Percentiles rank a stretch among this genome's conserved stretches.
Conservation (phyloP, 2,329 filamentous ascomycete genomes). For the Ceratocystis huliohia region DNA sequence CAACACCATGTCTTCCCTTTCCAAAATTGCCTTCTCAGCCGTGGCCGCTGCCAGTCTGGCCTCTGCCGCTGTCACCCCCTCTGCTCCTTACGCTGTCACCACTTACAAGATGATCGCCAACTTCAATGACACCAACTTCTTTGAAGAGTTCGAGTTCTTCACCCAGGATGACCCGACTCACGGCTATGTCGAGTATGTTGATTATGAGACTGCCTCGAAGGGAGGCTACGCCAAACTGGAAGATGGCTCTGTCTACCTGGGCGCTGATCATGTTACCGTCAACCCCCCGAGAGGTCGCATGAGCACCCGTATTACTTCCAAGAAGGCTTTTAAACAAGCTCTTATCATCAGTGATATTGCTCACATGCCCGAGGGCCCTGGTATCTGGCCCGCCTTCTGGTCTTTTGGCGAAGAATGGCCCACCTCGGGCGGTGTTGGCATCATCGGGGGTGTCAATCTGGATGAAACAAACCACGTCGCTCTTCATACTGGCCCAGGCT, state of each 20-base stretch:
- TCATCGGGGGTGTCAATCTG: no score
- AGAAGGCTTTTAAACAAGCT: no score
- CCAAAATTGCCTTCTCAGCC: slow-evolving; percentile 11
- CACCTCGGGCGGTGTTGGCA: no score
- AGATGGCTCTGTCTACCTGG: slow-evolving; percentile 50
- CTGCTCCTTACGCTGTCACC: background rate
- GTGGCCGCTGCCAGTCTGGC: slow-evolving; percentile 8
- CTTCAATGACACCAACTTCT: slow-evolving; percentile 44
- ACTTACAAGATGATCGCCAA: slow-evolving; percentile 36
- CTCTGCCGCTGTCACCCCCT: background rate
- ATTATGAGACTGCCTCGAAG: slow-evolving; percentile 41
- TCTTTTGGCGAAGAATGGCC: no score
- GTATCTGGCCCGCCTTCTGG: no score
- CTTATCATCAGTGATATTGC: no score
- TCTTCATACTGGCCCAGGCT: no score
- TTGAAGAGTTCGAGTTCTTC: slow-evolving; percentile 45
- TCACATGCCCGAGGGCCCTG: no score
- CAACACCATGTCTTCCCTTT: slow-evolving; percentile 10
- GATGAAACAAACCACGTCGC: no score
- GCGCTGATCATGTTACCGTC: slow-evolving; percentile 50
- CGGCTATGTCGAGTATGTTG: slow-evolving; percentile 60
- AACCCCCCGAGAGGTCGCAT: slow-evolving; percentile 48
- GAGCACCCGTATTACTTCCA: no score
- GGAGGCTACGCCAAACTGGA: slow-evolving; percentile 46
- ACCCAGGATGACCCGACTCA: slow-evolving; percentile 52